Base-by-base conservation (phyloP, 2,329 filamentous ascomycete species). In the Botryotinia convoluta region DNA sequence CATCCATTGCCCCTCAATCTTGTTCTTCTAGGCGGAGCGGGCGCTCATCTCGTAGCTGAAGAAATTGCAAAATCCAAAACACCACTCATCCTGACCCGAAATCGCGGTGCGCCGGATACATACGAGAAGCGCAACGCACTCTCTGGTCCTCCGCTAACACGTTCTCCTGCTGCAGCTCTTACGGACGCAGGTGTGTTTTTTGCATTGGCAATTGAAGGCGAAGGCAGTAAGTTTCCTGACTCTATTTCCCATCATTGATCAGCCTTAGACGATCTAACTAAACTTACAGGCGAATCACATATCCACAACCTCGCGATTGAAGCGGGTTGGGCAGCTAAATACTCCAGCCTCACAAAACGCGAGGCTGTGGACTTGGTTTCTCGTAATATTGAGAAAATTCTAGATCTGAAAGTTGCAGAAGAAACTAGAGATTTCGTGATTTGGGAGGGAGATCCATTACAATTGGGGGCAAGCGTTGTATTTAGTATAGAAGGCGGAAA, bases 401-500 rank as follows among this genome's bases (percentile, higher is more conserved):
- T 85, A 29, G 79, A 80, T 2, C 77, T 85, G 37, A 60, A 77
- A 7, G 72, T 75, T 22, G 65, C 73, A 54, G 77, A 81, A 61
- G 78, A 74, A 44, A 77, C 79, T n/a, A 79, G 75, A 60, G 84
- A 85, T 73, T 77, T 84, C 61, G 84, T 85, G 16, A 74, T 85
- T 26, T 85, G 81, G 77, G 84, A 85, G 75, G 83, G 83, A 8
- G 81, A 81, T 76, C 84, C 84, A 32, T 75, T 85, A 60, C 78
- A 82, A 72, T 83, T 81, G 68, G 82, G 83, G 5, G 83, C 81
- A 1, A 83, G 81, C 57, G 83, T 83, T 45, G 82, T 82, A 10
- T 60, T 84, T 29, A 78, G 79, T n/a, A 79, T 84, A 72, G 77
- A 76, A 22, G 77, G 79, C 42, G 78, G 75, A 9, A 77, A 77